Evolutionary conservation across 306 rosid genomes (phyloP), one percentile per base, ranked within the genome.

Genomic region (Cicer pinnatifidum): DNA sequence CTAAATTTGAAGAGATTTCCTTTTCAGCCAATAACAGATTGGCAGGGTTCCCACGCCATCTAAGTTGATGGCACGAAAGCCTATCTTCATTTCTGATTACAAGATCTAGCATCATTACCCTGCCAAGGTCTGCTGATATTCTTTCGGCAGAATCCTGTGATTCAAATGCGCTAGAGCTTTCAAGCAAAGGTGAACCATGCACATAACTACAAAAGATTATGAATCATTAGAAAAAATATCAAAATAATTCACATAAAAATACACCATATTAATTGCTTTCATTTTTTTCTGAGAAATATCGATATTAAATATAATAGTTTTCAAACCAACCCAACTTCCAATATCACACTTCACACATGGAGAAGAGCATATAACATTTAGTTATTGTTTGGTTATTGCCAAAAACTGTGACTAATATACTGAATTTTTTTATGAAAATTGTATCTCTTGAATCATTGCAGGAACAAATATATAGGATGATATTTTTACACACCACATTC

Each of bases 81-180:
- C 98, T 88, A 79, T 94, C 98, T 88, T 94, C 98, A 80, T 94
- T 94, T 88, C 97, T 88, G 65, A 94, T 94, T 68, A 91, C 88
- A 83, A 94, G 93, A 82, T 94, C 98, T 72, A 94, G 80, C 88
- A 91, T 58, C 85, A 94, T 71, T 72, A 89, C 83, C 85, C 97
- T 82, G 57, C 98, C 97, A 64, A 94, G 96, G 19, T 92, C 91
- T 46, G 94, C 89, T 45, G 96, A 88, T 77, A 80, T 83, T 82
- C 77, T 87, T 81, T 91, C 94, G 39, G 92, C 89, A 54, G 28
- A 83, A 48, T 86, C 94, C 76, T 43, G 85, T 3, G 87, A 76
- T 68, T 94, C 92, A 82, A 94, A 94, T 79, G 92, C 87, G 44
- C 72, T 81, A 17, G 88, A 83, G 78, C 92, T 88, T 86, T 88